These are phyloP conservation scores for Cyclotella cryptica DNA, from an alignment of 108 stramenopile genomes.

Conservation along the genomic window DNA sequence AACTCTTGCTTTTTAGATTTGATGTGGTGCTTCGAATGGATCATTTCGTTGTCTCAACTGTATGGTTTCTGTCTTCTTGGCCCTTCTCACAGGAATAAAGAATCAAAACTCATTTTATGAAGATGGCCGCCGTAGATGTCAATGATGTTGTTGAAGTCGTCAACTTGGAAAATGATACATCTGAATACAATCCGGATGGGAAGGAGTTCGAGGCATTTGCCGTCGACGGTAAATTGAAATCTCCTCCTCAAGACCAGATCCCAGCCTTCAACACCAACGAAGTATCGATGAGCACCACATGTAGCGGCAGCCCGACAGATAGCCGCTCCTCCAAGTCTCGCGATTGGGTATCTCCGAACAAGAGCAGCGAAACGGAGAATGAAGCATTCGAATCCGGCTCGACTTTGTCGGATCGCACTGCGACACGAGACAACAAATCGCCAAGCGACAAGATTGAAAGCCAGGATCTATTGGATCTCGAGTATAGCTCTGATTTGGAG, in stretches of 20 bases:
- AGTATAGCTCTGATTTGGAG: slow-evolving; percentile 1
- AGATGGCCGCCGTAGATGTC: background rate
- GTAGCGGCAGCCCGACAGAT: background rate
- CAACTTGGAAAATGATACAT: background rate
- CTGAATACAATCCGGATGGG: background rate
- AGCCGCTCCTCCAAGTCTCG: slow-evolving; percentile 11
- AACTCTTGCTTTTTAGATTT: too few relatives aligned
- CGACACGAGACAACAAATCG: slow-evolving; percentile 17
- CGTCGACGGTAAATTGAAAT: slow-evolving; percentile 4
- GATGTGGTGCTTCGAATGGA: too few relatives aligned
- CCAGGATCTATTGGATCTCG: background rate
- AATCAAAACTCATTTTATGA: background rate
- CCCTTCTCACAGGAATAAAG: background rate
- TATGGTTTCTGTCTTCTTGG: too few relatives aligned
- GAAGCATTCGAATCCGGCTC: slow-evolving; percentile 14
- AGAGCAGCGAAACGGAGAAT: slow-evolving; percentile 35
- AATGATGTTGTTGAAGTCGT: background rate
- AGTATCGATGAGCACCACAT: slow-evolving; percentile 10
- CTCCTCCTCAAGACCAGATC: slow-evolving; percentile 14
- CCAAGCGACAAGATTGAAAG: background rate
- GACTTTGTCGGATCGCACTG: slow-evolving; percentile 4
- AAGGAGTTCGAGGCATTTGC: background rate
- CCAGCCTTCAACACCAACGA: slow-evolving; percentile 15
- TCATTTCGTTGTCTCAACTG: too few relatives aligned
- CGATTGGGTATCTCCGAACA: slow-evolving; percentile 44